phyloP scores from a whole-genome alignment of 148 eudicot species.

The Chenopodium quinoa region DNA sequence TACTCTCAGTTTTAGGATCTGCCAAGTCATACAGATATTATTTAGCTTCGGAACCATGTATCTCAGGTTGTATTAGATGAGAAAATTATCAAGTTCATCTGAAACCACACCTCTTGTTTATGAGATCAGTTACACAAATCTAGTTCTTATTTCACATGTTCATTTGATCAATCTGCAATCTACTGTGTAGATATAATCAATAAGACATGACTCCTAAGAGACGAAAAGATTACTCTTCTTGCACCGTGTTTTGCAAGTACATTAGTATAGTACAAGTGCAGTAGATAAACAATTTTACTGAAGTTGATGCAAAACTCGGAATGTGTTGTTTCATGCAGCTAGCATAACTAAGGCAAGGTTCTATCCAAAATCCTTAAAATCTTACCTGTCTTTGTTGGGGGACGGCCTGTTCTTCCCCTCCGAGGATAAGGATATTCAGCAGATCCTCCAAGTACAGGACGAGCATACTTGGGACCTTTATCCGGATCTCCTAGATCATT shows the following conservation, averaged over 20 bases:
- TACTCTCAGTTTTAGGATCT: constrained; percentile 72
- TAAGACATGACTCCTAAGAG: neutral
- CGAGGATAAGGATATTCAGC: constrained; percentile 74
- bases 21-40: constrained; percentile 11
- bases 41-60: neutral
- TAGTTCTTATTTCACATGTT: neutral
- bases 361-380: neutral
- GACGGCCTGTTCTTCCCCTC: constrained; percentile 70
- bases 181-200: neutral
- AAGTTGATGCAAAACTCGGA: neutral
- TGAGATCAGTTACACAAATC: neutral
- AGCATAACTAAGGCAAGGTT: neutral
- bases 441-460: constrained; percentile 82
- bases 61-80: no score
- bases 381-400: constrained; percentile 57
- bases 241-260: neutral
- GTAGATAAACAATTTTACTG: neutral
- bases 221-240: neutral
- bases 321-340: neutral
- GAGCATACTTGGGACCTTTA: constrained; percentile 38
- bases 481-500: constrained; percentile 80
- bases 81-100: no score
- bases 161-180: neutral
- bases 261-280: neutral
- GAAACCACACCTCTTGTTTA: neutral